Evolutionary conservation across 2,329 filamentous ascomycete genomes (phyloP).

Genomic region (Talaromyces sp.): DNA sequence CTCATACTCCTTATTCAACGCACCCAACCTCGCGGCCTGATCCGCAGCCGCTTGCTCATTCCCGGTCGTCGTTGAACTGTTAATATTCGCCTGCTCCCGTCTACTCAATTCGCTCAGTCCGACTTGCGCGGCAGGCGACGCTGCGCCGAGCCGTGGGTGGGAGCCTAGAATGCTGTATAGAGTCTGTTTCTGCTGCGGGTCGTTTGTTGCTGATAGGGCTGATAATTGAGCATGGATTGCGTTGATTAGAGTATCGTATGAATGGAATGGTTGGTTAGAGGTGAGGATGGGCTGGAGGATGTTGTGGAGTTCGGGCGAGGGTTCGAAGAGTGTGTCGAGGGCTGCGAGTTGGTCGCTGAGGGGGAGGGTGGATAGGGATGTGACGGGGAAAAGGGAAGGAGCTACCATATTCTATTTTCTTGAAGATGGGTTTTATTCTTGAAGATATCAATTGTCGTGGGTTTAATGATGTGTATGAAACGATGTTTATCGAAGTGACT

Average conservation of each 20-base stretch:
- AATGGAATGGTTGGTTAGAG: conserved; percentile 54
- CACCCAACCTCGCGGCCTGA: conserved; percentile 56
- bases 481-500: no score
- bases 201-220: conserved; percentile 54
- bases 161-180: conserved; percentile 73
- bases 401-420: background rate
- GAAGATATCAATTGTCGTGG: background rate
- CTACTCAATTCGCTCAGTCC: conserved; percentile 66
- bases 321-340: conserved; percentile 82
- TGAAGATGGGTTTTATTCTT: background rate
- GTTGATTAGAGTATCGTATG: conserved; percentile 68
- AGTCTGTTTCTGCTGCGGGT: conserved; percentile 50
- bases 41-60: conserved; percentile 41
- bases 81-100: conserved; percentile 77
- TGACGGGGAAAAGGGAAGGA: conserved; percentile 55
- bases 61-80: conserved; percentile 31
- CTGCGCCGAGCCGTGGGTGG: conserved; percentile 77
- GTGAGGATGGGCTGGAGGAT: conserved; percentile 67
- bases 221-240: conserved; percentile 64
- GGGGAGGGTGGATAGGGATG: conserved; percentile 55
- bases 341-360: conserved; percentile 52
- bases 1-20: conserved; percentile 76
- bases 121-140: conserved; percentile 52
- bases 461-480: no score
- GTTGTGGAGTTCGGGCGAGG: conserved; percentile 68